Conservation (phyloP, 306 rosid genomes). For the Hylodesmum podocarpum region DNA sequence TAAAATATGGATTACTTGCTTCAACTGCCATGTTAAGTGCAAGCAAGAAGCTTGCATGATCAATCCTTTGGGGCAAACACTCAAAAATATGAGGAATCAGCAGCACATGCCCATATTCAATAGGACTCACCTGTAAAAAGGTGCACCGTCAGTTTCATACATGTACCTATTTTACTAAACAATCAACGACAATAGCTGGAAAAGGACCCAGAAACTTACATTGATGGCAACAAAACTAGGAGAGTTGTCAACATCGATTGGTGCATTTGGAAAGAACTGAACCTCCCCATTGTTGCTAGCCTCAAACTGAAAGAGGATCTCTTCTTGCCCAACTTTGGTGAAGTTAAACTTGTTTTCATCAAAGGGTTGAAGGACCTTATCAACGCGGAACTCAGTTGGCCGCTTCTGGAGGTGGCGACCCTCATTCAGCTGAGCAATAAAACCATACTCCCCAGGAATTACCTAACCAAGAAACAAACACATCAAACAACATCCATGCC, state of each 20-base stretch:
- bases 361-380: conserved; percentile 94
- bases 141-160: neutral
- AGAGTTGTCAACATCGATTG: conserved; percentile 68
- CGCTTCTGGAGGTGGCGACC: conserved; percentile 99
- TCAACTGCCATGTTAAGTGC: conserved; percentile 92
- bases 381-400: conserved; percentile 92
- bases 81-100: conserved; percentile 84
- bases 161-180: neutral
- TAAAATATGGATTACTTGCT: conserved; percentile 80
- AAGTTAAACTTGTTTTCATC: conserved; percentile 92
- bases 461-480: conserved; percentile 44
- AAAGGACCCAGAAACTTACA: conserved; percentile 38
- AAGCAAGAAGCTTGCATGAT: conserved; percentile 71
- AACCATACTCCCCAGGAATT: conserved; percentile 79
- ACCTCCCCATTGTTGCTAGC: conserved; percentile 61
- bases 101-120: conserved; percentile 95
- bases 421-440: conserved; percentile 95
- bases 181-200: neutral
- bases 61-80: conserved; percentile 86
- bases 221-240: conserved; percentile 91
- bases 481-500: neutral
- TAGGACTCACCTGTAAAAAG: conserved; percentile 88
- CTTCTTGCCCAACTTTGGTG: conserved; percentile 98
- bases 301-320: conserved; percentile 83
- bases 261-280: conserved; percentile 69